Base-by-base conservation (phyloP, 129 eudicot species). In the Sambucus nigra region DNA sequence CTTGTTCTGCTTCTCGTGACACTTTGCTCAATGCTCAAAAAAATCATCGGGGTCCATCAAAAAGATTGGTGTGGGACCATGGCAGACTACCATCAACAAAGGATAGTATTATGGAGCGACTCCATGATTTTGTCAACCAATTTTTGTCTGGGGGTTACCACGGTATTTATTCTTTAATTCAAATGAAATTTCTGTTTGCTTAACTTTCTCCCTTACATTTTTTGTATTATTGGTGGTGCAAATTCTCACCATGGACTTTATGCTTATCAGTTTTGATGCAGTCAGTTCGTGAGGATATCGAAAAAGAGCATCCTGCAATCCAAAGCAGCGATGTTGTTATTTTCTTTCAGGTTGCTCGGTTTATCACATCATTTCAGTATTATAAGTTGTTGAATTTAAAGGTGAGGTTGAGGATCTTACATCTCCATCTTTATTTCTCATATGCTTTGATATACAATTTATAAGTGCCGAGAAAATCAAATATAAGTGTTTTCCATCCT, bases 331-430 rank as follows among this genome's bases (percentile, higher is more conserved):
- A 91, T 67, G 75, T 86, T 57, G 71, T 69, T 52, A 51, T 76
- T 41, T 91, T 91, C 74, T 91, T 91, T 71, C 79, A 86, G 66
- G 94, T 91, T 25, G 91, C 95, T 47, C 82, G 77, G 45, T 91
- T 85, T 75, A 78, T 75, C 25, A 86, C 80, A 62, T 80, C 95
- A 18, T 91, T 85, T 51, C 99, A 91, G 57, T 77, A 76, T 73
- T 74, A 76, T 64, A 79, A 79, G 72, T 72, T 70, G 60, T 48
- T 67, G 42, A 51, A 38, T 44, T 57, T 70, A 28, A 71, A 71
- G 94, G 95, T 89, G 74, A 66, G 75, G 24, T 52, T 0, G 24
- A 52, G 38, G 35, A 45, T 19, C 56, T 24, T 14, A 19, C 24
- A 48, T 58, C 26, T 53, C 48, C 23, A 63, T 29, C 24, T 57